A percentile compares a stretch with the other conserved stretches of the same genome.
These are phyloP conservation scores for Pestalotiopsis sp. DNA, from an alignment of 2,329 filamentous ascomycete genomes.

Conservation along the genomic window DNA sequence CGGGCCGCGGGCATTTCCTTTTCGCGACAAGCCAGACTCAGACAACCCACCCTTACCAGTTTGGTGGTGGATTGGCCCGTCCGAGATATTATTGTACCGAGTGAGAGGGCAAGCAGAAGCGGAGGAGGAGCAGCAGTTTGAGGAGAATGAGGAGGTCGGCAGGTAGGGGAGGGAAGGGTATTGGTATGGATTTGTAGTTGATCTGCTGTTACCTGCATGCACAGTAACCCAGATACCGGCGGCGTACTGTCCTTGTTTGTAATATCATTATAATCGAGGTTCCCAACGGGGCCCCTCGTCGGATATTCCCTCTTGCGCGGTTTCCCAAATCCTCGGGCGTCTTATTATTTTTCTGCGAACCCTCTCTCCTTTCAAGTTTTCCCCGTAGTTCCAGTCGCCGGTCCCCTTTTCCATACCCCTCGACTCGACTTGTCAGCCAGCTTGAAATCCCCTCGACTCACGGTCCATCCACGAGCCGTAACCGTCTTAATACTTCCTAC, in stretches of 20 bases:
- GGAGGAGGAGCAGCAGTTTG: not conserved
- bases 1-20: conserved; percentile 5
- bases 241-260: not conserved
- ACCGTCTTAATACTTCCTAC: not conserved
- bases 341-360: not conserved
- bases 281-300: not conserved
- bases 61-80: conserved; percentile 1
- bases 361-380: conserved; percentile 5
- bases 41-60: conserved; percentile 10
- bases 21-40: conserved; percentile 10
- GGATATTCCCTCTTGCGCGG: conserved; percentile 9
- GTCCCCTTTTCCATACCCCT: conserved; percentile 1
- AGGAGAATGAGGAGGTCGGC: not conserved
- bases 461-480: conserved; percentile 10
- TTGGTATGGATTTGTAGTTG: not conserved
- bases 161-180: not conserved
- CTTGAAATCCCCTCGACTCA: conserved; percentile 8
- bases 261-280: not conserved
- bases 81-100: conserved; percentile 9
- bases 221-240: not conserved
- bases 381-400: not conserved
- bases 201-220: not conserved
- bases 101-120: not conserved
- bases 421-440: conserved; percentile 4
- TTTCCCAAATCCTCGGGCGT: not conserved